phyloP scores from a whole-genome alignment of 2,329 filamentous ascomycete genomes.

The Emergomyces orientalis region DNA sequence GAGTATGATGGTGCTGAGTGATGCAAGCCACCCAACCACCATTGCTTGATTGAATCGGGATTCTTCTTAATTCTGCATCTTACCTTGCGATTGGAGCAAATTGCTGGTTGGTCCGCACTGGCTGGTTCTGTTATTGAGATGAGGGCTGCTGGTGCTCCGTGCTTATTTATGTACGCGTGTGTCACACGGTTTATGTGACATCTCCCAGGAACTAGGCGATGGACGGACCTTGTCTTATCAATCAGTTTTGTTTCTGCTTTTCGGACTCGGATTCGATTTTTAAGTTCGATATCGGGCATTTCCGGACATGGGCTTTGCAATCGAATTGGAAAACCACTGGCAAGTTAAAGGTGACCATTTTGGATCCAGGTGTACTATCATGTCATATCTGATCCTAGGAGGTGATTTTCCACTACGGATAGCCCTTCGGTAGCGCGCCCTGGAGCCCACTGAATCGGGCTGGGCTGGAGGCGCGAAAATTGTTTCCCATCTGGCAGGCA shows the following conservation, averaged over 20 bases:
- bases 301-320: not conserved
- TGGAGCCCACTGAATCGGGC: not conserved
- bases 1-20: not conserved
- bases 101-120: not conserved
- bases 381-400: not conserved
- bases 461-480: not conserved
- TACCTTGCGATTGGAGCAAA: not conserved
- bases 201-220: not conserved
- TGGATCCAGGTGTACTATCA: not conserved
- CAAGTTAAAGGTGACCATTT: not conserved
- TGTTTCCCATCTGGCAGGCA: not conserved
- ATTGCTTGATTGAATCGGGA: not conserved
- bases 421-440: not conserved
- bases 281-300: not conserved
- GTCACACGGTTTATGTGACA: not conserved
- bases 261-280: not conserved
- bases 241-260: not conserved
- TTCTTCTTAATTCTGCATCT: not conserved
- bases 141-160: not conserved
- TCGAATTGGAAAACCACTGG: not conserved
- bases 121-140: not conserved
- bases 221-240: not conserved
- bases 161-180: not conserved
- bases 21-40: conserved; percentile 1
- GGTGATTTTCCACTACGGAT: not conserved